These are phyloP conservation scores for Kodamaea sp. DNA, from an alignment of 1,139 yeast species.

Conservation along the genomic window DNA sequence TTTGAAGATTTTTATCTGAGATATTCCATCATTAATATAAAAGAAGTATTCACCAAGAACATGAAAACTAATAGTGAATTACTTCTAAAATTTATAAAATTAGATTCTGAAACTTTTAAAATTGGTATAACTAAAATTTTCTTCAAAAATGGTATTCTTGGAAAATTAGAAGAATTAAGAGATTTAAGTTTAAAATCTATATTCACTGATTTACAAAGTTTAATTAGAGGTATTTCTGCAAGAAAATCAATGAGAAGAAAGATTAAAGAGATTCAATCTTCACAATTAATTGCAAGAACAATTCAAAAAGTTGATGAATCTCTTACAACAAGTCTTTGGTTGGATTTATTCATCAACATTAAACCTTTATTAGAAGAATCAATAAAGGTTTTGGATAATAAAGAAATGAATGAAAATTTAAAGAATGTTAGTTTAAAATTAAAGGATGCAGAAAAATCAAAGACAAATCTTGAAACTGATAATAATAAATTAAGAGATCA, in stretches of 20 bases:
- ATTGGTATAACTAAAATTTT: constrained; percentile 85
- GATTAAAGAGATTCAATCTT: constrained; percentile 64
- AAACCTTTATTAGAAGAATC: constrained; percentile 77
- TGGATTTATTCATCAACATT: constrained; percentile 62
- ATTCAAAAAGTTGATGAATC: constrained; percentile 52
- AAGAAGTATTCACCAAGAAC: constrained; percentile 46
- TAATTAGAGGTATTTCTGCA: constrained; percentile 58
- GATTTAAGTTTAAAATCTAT: constrained; percentile 59
- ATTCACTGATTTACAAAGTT: constrained; percentile 63
- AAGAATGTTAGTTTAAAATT: constrained; percentile 34
- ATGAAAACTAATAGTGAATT: constrained; percentile 64
- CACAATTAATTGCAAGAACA: constrained; percentile 64
- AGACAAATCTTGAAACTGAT: constrained; percentile 18
- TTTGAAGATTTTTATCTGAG: constrained; percentile 77
- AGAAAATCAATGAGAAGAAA: constrained; percentile 51
- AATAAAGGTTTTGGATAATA: constrained; percentile 52
- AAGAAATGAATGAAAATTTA: constrained; percentile 51
- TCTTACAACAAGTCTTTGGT: constrained; percentile 70
- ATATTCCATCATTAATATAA: constrained; percentile 60
- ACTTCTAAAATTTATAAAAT: constrained; percentile 55
- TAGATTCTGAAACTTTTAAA: constrained; percentile 66
- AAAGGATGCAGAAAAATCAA: constrained; percentile 32
- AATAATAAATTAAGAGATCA: constrained; percentile 29
- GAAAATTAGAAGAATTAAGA: constrained; percentile 75
- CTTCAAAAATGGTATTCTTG: constrained; percentile 92